Base-by-base conservation (phyloP, 2,329 filamentous ascomycete species). In the Sclerotinia trifoliorum region DNA sequence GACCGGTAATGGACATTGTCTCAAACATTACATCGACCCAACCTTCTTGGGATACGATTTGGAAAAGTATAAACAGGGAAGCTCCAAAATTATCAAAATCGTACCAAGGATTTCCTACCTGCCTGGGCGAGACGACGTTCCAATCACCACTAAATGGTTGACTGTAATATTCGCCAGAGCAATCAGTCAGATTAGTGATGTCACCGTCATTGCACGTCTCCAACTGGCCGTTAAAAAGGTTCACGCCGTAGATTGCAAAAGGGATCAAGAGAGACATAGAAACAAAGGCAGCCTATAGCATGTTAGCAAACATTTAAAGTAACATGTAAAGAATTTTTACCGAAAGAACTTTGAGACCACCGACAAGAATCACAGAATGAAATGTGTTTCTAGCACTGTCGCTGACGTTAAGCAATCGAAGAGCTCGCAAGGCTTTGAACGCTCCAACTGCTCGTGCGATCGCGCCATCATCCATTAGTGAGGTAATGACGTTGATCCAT, bases 11-110 rank as follows among this genome's bases (percentile, higher is more conserved):
- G 44, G 88, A 87, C 81, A 96, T 91, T 1, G 89, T 90, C 46
- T 87, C 86, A 81, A 91, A 94, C 77, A 95, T 92, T n/a, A 97
- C 93, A 78, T 97, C 93, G 15, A 89, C 89, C 95, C 96, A 99
- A 46, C 95, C 95, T 83, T 99, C 96, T 79, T 99, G 95, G 65
- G 94, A 98, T 54, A 98, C 94, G 79, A 99, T 97, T 78, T 98
- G 94, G 81, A 97, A 99, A 69, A 99, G 90, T 70, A 96, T 96
- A 81, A 98, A 98, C 46, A 99, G 84, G 0, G 94, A 91, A 66
- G 92, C 87, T n/a, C 90, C 92, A 75, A 99, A 99, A 77, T 96
- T 91, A 78, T 99, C 95, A 77, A 99, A 99, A 78, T 90, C 90
- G 80, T 90, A 98, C 77, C 88, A 96, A 0, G 90, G 88, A 75